phyloP scores from a whole-genome alignment of 805 yeast species.

The Ogataea paraovalis region DNA sequence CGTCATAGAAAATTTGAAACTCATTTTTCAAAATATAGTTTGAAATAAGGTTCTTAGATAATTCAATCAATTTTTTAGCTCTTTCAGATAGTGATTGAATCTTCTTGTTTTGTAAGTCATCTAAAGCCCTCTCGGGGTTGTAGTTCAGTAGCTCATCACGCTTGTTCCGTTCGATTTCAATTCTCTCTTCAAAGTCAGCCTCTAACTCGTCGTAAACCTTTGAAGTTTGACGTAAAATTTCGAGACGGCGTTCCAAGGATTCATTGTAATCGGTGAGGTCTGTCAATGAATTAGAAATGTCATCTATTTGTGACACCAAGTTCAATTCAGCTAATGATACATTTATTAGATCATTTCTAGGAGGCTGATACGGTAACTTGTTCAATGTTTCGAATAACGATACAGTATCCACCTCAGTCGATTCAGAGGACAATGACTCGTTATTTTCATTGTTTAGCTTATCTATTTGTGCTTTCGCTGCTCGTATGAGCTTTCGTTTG shows the following conservation, averaged over 20 bases:
- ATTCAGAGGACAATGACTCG: background rate
- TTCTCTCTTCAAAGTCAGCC: conserved; percentile 7
- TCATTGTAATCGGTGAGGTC: conserved; percentile 1
- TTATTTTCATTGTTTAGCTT: conserved; percentile 3
- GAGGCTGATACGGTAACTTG: conserved; percentile 27
- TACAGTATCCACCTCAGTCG: conserved; percentile 10
- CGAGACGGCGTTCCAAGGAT: background rate
- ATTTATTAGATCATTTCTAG: conserved; percentile 27
- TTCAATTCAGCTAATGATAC: conserved; percentile 23
- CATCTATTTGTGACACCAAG: conserved; percentile 10
- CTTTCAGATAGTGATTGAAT: conserved; percentile 15
- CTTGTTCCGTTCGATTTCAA: conserved; percentile 6
- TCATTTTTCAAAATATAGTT: conserved; percentile 27
- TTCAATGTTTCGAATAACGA: conserved; percentile 23
- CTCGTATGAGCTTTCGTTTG: conserved; percentile 17
- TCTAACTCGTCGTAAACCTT: conserved; percentile 5
- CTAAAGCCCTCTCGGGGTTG: background rate
- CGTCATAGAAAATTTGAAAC: conserved; percentile 19
- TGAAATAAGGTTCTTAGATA: conserved; percentile 24
- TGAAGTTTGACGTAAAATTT: conserved; percentile 5
- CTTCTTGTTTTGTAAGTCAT: conserved; percentile 6
- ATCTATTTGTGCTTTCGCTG: conserved; percentile 17
- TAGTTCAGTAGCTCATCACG: conserved; percentile 5
- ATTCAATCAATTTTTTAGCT: conserved; percentile 20
- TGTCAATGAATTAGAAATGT: conserved; percentile 5